phyloP scores from a whole-genome alignment of 148 eudicot species.

The Camellia lanceoleosa region DNA sequence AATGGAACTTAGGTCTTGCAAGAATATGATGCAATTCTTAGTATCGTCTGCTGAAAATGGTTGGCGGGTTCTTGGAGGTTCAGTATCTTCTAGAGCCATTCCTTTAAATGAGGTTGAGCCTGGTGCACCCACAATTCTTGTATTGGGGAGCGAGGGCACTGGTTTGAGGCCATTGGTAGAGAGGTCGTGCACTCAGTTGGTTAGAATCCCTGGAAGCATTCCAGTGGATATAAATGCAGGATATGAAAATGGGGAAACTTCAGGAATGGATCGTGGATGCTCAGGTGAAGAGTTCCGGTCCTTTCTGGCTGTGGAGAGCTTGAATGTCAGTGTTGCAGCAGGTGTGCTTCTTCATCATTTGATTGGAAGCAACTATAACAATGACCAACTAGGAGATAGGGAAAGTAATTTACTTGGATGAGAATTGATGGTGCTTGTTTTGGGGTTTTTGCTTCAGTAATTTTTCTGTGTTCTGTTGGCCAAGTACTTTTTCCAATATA shows the following conservation, averaged over 20 bases:
- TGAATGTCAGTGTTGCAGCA: conserved; percentile 99
- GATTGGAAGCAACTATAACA: conserved; percentile 48
- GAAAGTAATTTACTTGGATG: conserved; percentile 19
- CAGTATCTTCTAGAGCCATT: conserved; percentile 73
- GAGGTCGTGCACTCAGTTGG: conserved; percentile 77
- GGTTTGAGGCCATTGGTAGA: conserved; percentile 96
- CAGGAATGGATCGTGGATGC: conserved; percentile 21
- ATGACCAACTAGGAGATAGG: conserved; percentile 5
- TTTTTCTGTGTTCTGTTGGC: neutral
- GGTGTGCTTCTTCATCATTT: conserved; percentile 95
- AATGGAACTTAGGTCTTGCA: conserved; percentile 84
- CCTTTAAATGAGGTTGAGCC: conserved; percentile 58
- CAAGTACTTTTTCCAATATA: neutral
- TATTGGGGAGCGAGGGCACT: conserved; percentile 98
- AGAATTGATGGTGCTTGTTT: conserved; percentile 3
- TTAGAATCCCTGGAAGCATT: conserved; percentile 69
- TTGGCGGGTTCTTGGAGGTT: conserved; percentile 92
- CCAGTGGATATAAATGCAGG: conserved; percentile 44
- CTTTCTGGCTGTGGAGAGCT: conserved; percentile 93
- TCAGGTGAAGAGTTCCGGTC: conserved; percentile 58
- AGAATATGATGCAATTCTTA: conserved; percentile 97
- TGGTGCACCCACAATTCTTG: conserved; percentile 83
- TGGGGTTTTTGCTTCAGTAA: neutral
- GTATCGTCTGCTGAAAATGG: conserved; percentile 79
- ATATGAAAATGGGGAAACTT: conserved; percentile 37